Evolutionary conservation across 306 rosid species (phyloP).

Genomic region (Adenanthera pavonina): DNA sequence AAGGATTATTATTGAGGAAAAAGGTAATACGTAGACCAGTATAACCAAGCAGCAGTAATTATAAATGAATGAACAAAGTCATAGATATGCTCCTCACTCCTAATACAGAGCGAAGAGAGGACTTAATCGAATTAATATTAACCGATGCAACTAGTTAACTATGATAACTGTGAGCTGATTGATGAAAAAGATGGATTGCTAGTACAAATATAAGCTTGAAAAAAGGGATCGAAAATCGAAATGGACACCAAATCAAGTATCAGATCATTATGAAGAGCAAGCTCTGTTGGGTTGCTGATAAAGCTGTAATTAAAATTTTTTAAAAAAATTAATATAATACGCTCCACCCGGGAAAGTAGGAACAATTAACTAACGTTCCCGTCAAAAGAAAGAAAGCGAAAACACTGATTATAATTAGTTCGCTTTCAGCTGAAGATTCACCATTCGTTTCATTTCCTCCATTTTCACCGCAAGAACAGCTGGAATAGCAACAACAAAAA

Average conservation of each 20-base stretch:
- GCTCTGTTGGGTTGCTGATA: conserved; percentile 40
- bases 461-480: neutral
- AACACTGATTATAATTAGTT: neutral
- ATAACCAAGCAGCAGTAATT: neutral
- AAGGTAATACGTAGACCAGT: conserved; percentile 19
- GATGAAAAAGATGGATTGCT: conserved; percentile 7
- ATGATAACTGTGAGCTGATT: conserved; percentile 19
- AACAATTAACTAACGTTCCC: conserved; percentile 31
- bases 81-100: neutral
- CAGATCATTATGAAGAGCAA: conserved; percentile 17
- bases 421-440: conserved; percentile 14
- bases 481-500: neutral
- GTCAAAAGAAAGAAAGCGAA: conserved; percentile 25
- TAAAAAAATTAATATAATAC: neutral
- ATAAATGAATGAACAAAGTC: conserved; percentile 20
- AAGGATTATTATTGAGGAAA: conserved; percentile 34
- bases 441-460: conserved; percentile 24
- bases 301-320: conserved; percentile 23
- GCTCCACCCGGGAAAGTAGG: conserved; percentile 12
- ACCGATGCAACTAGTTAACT: neutral
- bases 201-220: neutral
- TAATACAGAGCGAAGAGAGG: conserved; percentile 21
- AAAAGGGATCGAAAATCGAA: conserved; percentile 33
- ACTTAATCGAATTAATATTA: conserved; percentile 15
- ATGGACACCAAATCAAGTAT: neutral